Percentiles rank a stretch among this genome's conserved stretches.
Conservation (phyloP, 2,329 filamentous ascomycete genomes). For the Lachnellula suecica region DNA sequence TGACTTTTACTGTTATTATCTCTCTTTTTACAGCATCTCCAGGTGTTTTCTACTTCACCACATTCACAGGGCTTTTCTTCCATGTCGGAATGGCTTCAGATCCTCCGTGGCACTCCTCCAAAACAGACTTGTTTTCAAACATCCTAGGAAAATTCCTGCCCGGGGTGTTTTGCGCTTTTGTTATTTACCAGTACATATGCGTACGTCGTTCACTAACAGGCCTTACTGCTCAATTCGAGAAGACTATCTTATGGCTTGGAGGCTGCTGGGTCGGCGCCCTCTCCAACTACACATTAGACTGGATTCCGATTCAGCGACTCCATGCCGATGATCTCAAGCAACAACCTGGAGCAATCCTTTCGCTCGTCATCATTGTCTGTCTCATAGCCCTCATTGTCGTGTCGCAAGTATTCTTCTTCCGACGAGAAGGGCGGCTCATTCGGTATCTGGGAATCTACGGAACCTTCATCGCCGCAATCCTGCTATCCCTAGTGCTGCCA, state of each 20-base stretch:
- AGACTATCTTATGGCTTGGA: constrained; percentile 86
- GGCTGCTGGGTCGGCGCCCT: constrained; percentile 87
- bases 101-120: constrained; percentile 67
- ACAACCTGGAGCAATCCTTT: constrained; percentile 83
- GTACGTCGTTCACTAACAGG: constrained; percentile 69
- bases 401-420: constrained; percentile 81
- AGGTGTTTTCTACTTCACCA: constrained; percentile 78
- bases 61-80: constrained; percentile 81
- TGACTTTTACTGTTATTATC: constrained; percentile 74
- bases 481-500: constrained; percentile 71
- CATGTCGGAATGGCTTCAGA: constrained; percentile 90
- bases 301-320: constrained; percentile 91
- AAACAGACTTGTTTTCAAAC: constrained; percentile 72
- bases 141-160: constrained; percentile 82
- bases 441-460: constrained; percentile 77
- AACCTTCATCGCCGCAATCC: constrained; percentile 63
- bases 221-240: constrained; percentile 82
- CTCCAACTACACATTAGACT: constrained; percentile 93
- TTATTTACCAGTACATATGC: constrained; percentile 82
- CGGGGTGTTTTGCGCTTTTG: constrained; percentile 82
- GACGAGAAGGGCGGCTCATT: constrained; percentile 77
- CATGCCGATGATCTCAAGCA: constrained; percentile 84
- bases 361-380: constrained; percentile 52
- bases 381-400: constrained; percentile 66
- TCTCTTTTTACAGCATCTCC: constrained; percentile 81